phyloP scores from a whole-genome alignment of 192 early-diverging fungal genomes.

The Coemansia interrupta region DNA sequence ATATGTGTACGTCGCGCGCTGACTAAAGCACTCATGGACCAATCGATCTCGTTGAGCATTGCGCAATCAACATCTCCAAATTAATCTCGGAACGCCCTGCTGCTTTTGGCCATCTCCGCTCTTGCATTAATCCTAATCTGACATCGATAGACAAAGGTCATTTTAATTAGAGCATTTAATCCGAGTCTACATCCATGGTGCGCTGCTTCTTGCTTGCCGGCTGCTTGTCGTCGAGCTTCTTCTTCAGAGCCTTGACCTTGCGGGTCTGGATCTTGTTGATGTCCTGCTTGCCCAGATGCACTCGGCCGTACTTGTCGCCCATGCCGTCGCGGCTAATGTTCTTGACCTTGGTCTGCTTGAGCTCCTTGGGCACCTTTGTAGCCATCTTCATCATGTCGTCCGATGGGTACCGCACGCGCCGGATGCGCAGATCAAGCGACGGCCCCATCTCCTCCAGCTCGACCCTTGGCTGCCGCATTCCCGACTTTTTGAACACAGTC shows the following conservation, averaged over 20 bases:
- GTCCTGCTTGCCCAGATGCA: conserved; percentile 91
- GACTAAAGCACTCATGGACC: neutral
- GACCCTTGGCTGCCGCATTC: conserved; percentile 78
- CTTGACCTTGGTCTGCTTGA: conserved; percentile 74
- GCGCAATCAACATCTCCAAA: neutral
- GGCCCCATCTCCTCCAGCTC: conserved; percentile 96
- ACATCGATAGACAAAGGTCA: too few species aligned
- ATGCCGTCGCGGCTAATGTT: conserved; percentile 86
- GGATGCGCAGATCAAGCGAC: conserved; percentile 70
- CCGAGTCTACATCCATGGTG: conserved; percentile 15
- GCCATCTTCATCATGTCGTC: conserved; percentile 83
- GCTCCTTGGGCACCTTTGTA: conserved; percentile 80
- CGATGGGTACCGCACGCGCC: conserved; percentile 69
- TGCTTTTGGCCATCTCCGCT: too few species aligned
- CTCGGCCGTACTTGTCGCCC: conserved; percentile 85
- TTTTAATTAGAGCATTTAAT: conserved; percentile 1
- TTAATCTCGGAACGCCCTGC: too few species aligned
- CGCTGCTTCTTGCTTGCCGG: conserved; percentile 24
- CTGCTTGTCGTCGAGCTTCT: conserved; percentile 31
- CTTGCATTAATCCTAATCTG: too few species aligned
- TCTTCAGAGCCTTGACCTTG: conserved; percentile 97
- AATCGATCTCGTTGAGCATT: conserved; percentile 3
- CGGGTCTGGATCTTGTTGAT: conserved; percentile 91
- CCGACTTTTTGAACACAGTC: conserved; percentile 81
- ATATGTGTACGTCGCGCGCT: too few species aligned